Base-by-base conservation (phyloP, 306 rosid genomes). In the Lagenaria siceraria region DNA sequence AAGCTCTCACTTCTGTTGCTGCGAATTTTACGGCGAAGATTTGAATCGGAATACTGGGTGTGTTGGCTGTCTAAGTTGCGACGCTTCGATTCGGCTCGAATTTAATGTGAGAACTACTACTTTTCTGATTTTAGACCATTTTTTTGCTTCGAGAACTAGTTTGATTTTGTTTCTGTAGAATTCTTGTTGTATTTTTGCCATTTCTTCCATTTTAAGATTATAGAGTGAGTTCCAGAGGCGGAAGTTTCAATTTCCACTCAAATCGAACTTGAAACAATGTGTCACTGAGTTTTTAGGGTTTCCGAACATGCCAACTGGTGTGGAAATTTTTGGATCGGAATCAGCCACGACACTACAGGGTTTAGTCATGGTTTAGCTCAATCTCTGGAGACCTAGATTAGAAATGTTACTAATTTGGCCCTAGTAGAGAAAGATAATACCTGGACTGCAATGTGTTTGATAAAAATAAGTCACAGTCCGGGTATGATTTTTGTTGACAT, bases 1-100 rank as follows among this genome's bases (percentile, higher is more conserved):
- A 51, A 73, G 77, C 61, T 73, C 46, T 73, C 77, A 62, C 42
- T 62, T 48, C 59, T 49, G 43, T 48, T 12, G n/a, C 78, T 19
- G 49, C 65, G 21, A 38, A 61, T 27, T 24, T 76, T 1, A 60
- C 53, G 38, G 58, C 71, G 0, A 4, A 13, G 18, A 42, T 4
- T 38, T 58, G 1, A 33, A 14, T 58, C 52, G 38, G 49, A 46
- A 8, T 43, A 25, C 43, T 2, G 71, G 15, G 1, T 25, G 76
- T 48, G 58, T 46, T 60, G 38, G 71, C 42, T 58, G 46, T 55
- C 48, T 31, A 35, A 13, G 54, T 65, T 75, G 10, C 63, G 51
- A 3, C 76, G 46, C n/a, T 6, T 60, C 18, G 15, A 22, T 59
- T 59, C 72, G 17, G 33, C 68, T 64, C 55, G 24, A 49, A 60